These are phyloP conservation scores for Parasarocladium wereldwijsianum DNA, from an alignment of 2,329 filamentous ascomycete species.

Conservation along the genomic window DNA sequence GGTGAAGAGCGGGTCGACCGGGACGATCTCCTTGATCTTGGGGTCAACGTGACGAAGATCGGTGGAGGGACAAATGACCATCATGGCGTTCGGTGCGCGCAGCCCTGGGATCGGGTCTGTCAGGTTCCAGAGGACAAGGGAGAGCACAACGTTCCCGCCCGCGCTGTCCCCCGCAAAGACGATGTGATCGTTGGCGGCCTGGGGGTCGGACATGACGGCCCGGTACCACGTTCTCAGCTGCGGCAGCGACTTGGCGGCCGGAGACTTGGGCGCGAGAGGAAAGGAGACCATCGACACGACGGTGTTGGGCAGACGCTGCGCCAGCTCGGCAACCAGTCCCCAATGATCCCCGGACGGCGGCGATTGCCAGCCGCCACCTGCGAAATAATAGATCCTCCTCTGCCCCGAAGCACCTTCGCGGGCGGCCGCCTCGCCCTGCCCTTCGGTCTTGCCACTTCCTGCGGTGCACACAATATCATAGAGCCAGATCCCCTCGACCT, in stretches of 20 bases:
- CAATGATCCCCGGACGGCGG: slow-evolving; percentile 36
- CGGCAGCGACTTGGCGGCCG: slow-evolving; percentile 32
- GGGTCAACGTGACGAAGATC: slow-evolving; percentile 12
- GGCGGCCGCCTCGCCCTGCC: no score
- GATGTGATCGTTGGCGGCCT: slow-evolving; percentile 21
- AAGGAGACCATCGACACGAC: slow-evolving; percentile 33
- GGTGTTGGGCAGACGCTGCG: slow-evolving; percentile 21
- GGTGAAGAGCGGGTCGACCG: slow-evolving; percentile 12
- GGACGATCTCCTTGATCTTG: slow-evolving; percentile 8
- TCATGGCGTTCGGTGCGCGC: slow-evolving; percentile 18
- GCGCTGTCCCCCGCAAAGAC: slow-evolving; percentile 39
- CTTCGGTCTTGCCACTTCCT: slow-evolving; percentile 8
- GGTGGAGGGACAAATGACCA: slow-evolving; percentile 30
- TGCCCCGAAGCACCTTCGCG: no score
- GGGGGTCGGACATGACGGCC: slow-evolving; percentile 21
- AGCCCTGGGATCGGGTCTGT: slow-evolving; percentile 11
- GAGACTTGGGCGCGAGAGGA: slow-evolving; percentile 37
- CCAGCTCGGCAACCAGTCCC: slow-evolving; percentile 31
- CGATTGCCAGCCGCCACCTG: slow-evolving; percentile 39
- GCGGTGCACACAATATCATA: slow-evolving; percentile 10
- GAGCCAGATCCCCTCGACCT: slow-evolving; percentile 12
- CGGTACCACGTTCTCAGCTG: slow-evolving; percentile 29
- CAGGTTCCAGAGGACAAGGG: slow-evolving; percentile 17
- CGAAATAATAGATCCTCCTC: slow-evolving; percentile 36
- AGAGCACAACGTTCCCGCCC: slow-evolving; percentile 36